Base-by-base conservation (phyloP, 2,329 filamentous ascomycete genomes). In the Curvularia verruculosa region DNA sequence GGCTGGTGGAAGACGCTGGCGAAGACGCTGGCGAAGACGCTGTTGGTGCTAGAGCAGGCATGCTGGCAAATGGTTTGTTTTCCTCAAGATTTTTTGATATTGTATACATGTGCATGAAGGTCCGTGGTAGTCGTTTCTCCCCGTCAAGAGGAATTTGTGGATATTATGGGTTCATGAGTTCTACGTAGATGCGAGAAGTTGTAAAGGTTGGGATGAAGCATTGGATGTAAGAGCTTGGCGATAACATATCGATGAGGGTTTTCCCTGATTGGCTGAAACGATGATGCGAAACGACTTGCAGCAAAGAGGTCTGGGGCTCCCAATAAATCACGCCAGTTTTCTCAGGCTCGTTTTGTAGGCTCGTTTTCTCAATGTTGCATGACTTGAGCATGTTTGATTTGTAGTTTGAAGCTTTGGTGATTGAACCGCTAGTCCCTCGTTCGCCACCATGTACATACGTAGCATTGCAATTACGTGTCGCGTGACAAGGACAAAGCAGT, bases 201-300 rank as follows among this genome's bases (percentile, higher is more conserved):
- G 31, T 21, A 39, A 46, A 13, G 47, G 34, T 44, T 28, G 31
- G 51, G 40, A 29, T 63, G 64, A 63, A 52, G 61, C 64, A 60
- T 34, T 18, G 39, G 46, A 31, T 44, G 61, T 64, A 54, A 43
- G 46, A 64, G 60, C 66, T 69, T 69, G 66, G 66, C 66, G 61
- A 51, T 64, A 51, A 62, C 56, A 61, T 54, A 29, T 70, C 77
- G 5, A 69, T 78, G 49, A 75, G 70, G 24, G 74, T 73, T 2
- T 65, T 77, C 12, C 74, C 78, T 64, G 67, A 71, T 54, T 72
- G 68, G 60, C 60, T 71, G 19, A 24, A 29, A 13, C 5, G 43
- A 21, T n/a, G 39, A 24, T 6, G 5, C 43, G 47, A 50, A 50
- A 55, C 47, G 4, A 28, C 19, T 23, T 49, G 15, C 34, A 13